Base-by-base conservation (phyloP, 495 filamentous ascomycete genomes). In the Penicillium pancosmium region DNA sequence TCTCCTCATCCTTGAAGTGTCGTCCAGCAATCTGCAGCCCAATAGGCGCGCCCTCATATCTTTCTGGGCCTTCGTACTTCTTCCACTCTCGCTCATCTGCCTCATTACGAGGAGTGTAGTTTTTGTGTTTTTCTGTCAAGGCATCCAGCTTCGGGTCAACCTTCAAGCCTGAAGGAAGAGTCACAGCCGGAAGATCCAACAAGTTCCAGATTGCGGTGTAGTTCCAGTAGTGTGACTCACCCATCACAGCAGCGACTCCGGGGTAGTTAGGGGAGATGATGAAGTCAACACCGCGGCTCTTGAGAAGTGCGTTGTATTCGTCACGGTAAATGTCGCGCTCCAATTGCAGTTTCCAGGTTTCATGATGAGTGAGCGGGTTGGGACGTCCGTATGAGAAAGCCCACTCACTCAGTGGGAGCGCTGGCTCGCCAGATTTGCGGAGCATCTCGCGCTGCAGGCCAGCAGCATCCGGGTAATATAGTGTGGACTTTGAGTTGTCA, bases 121-220 rank as follows among this genome's bases (percentile, higher is more conserved):
- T 65, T 54, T 54, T 59, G 59, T 73, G 68, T 8, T 64, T 35
- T 9, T 61, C 65, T 4, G 55, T 60, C 10, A 68, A 54, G 4
- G 41, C 44, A 66, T 75, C 74, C 47, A 74, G 38, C 48, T 73
- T 67, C 9, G 65, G 19, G 48, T 83, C 80, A 13, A 84, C 80
- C 18, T 68, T 68, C 10, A 79, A 61, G 1, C 80, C 78, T 0
- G 69, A 70, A 0, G 85, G 86, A 63, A 89, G 86, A 0, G 85
- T 73, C 3, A 77, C 68, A 19, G 79, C 81, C 10, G 86, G 89
- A 59, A 87, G 86, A 65, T 91, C 87, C 0, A 91, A 71, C 36
- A 90, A 63, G 62, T 93, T 92, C 88, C 88, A 93, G 58, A 89
- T 83, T 3, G 78, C 74, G 0, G 87, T 90, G 53, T 91, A 93